A percentile compares a stretch with the other conserved stretches of the same genome.
Evolutionary conservation across 495 filamentous ascomycete species (phyloP).

Genomic region (Penicillium silybi): DNA sequence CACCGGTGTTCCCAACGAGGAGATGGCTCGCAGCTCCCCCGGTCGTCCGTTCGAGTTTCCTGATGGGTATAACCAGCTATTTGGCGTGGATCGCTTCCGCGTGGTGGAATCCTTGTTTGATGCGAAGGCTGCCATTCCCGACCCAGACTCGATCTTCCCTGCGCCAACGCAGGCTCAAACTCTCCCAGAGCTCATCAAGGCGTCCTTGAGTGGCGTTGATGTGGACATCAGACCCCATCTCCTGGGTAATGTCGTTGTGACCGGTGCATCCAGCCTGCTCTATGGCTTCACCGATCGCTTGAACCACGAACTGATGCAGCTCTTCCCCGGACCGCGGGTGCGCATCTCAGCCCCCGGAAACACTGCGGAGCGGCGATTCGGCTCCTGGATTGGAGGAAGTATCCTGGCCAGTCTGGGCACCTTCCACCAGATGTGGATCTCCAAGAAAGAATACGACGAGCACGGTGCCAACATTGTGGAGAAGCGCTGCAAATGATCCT

Average conservation of each 20-base stretch:
- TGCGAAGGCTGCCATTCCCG: slow-evolving; percentile 53
- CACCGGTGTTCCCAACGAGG: slow-evolving; percentile 60
- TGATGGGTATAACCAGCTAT: slow-evolving; percentile 91
- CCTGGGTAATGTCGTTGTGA: slow-evolving; percentile 87
- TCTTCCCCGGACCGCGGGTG: slow-evolving; percentile 78
- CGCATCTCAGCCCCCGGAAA: slow-evolving; percentile 82
- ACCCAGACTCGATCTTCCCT: slow-evolving; percentile 42
- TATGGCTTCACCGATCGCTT: slow-evolving; percentile 88
- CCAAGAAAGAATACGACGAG: slow-evolving; percentile 61
- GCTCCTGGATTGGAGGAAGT: slow-evolving; percentile 93
- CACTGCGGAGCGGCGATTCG: slow-evolving; percentile 81
- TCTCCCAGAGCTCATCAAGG: slow-evolving; percentile 73
- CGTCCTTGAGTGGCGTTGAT: slow-evolving; percentile 73
- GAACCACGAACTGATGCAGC: slow-evolving; percentile 70
- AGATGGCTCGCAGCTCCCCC: slow-evolving; percentile 57
- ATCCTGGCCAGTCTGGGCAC: slow-evolving; percentile 93
- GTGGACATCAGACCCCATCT: slow-evolving; percentile 82
- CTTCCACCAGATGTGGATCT: slow-evolving; percentile 99
- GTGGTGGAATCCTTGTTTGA: slow-evolving; percentile 88
- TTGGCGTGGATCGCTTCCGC: slow-evolving; percentile 77
- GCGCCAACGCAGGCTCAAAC: slow-evolving; percentile 64
- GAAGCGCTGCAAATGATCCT: slow-evolving; percentile 53
- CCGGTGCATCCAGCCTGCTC: slow-evolving; percentile 76
- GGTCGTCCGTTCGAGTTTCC: slow-evolving; percentile 94
- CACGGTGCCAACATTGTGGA: slow-evolving; percentile 57